These are phyloP conservation scores for Neonectria sp. DNA, from an alignment of 2,329 filamentous ascomycete genomes.

Conservation along the genomic window DNA sequence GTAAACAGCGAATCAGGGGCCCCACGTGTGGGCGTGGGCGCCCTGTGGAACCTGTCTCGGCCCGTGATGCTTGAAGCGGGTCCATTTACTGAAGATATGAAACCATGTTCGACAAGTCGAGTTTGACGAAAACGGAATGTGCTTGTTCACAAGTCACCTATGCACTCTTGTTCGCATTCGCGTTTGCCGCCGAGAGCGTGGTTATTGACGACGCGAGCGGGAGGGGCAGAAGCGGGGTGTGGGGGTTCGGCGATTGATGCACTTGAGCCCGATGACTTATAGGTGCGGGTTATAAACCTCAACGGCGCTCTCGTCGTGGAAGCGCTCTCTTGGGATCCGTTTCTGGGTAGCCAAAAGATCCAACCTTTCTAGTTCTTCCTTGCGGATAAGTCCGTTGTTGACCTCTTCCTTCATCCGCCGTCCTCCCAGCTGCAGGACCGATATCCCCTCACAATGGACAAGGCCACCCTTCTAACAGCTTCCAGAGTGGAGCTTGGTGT, in stretches of 20 bases:
- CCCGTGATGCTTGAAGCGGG: constrained; percentile 35
- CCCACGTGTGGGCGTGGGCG: constrained; percentile 46
- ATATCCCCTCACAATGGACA: constrained; percentile 50
- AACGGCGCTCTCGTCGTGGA: constrained; percentile 1
- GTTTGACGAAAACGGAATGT: constrained; percentile 36
- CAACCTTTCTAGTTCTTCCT: not conserved
- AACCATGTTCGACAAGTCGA: constrained; percentile 35
- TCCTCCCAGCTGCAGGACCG: constrained; percentile 10
- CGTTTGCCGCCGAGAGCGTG: constrained; percentile 31
- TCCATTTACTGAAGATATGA: constrained; percentile 17
- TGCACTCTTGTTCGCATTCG: constrained; percentile 25
- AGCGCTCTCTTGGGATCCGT: not conserved
- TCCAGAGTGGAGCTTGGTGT: constrained; percentile 54
- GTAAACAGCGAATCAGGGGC: constrained; percentile 46
- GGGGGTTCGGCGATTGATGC: constrained; percentile 13
- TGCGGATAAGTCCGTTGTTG: not conserved
- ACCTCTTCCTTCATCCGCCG: not conserved
- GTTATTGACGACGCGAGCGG: constrained; percentile 14
- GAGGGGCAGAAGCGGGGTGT: constrained; percentile 26
- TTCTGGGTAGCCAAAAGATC: not conserved
- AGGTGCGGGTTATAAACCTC: constrained; percentile 27
- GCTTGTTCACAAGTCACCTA: constrained; percentile 20
- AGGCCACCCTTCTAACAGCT: constrained; percentile 56
- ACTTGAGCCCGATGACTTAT: not conserved
- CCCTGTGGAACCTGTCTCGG: constrained; percentile 29